Evolutionary conservation across 371 early-diverging fungal genomes (phyloP).

Genomic region (Neoconidiobolus thromboides): DNA sequence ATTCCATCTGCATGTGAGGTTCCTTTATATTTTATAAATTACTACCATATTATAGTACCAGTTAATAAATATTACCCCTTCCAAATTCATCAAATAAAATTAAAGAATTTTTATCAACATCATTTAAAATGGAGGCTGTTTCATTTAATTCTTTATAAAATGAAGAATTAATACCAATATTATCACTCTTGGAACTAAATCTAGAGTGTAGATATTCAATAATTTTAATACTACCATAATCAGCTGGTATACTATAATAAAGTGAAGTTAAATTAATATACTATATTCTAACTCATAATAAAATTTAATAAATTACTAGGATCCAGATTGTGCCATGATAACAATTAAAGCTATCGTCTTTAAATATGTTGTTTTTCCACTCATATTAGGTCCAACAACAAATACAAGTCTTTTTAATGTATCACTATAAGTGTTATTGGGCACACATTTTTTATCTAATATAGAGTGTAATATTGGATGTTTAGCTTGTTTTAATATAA

Average conservation of each 20-base stretch:
- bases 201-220: slow-evolving; percentile 28
- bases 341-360: slow-evolving; percentile 68
- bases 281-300: background rate
- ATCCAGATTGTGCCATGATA: slow-evolving; percentile 94
- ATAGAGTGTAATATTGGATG: slow-evolving; percentile 63
- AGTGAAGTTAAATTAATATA: slow-evolving; percentile 24
- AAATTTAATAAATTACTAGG: slow-evolving; percentile 27
- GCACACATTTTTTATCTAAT: slow-evolving; percentile 25
- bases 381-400: slow-evolving; percentile 97
- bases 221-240: slow-evolving; percentile 60
- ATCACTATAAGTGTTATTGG: slow-evolving; percentile 62
- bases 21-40: slow-evolving; percentile 14
- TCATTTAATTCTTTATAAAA: slow-evolving; percentile 33
- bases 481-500: slow-evolving; percentile 58
- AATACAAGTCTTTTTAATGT: slow-evolving; percentile 53
- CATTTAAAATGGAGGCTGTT: slow-evolving; percentile 60
- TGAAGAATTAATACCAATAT: background rate
- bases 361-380: slow-evolving; percentile 88
- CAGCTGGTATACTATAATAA: slow-evolving; percentile 62
- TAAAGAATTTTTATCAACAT: slow-evolving; percentile 35
- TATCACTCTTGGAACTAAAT: slow-evolving; percentile 15
- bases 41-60: slow-evolving; percentile 12
- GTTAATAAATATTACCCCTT: slow-evolving; percentile 38
- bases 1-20: slow-evolving; percentile 66
- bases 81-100: slow-evolving; percentile 95